Base-by-base conservation (phyloP, 495 filamentous ascomycete species). In the Xylaria flabelliformis region DNA sequence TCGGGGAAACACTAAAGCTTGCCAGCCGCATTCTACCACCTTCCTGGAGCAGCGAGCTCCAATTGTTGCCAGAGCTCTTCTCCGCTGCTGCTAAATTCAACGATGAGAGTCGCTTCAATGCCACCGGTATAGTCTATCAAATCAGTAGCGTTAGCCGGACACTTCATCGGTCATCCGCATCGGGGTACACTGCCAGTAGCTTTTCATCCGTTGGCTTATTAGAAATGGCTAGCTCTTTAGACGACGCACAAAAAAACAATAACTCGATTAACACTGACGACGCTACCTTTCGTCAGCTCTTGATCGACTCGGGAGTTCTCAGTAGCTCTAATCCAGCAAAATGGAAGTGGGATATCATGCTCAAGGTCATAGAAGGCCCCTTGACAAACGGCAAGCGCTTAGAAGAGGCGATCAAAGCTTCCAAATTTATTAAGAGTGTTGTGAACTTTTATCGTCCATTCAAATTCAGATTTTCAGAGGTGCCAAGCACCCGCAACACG, bases 111-210 rank as follows among this genome's bases (percentile, higher is more conserved):
- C 90, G 92, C 67, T 94, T 94, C 72, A 84, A 91, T 55, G 92
- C 94, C 21, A 93, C 93, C 1, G 90, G 92, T 3, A 94, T 94
- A 6, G 93, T 98, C 46, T 99, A 98, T 78, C 96, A 98, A 77
- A 95, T 98, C 7, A 97, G 97, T 81, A 98, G 96, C 76, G 93
- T 99, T 70, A 99, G 95, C 81, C 90, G 94, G 72, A 98, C 95
- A 1, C 83, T 99, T 12, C 94, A 97, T 78, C 89, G 97, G 63
- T 97, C 94, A 39, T 86, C 86, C 9, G 83, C 85, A 3, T 79
- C 83, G 9, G 77, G 71, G 19, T 82, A 80, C 46, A 76, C 81
- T 21, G 74, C 82, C 15, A 81, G 80, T 32, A 73, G 81, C 21
- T 72, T 82, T 9, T 75, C 81, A 19, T 78, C 77, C 26, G 83